Conservation (phyloP, 2,329 filamentous ascomycete species). For the Penicillium sp. region DNA sequence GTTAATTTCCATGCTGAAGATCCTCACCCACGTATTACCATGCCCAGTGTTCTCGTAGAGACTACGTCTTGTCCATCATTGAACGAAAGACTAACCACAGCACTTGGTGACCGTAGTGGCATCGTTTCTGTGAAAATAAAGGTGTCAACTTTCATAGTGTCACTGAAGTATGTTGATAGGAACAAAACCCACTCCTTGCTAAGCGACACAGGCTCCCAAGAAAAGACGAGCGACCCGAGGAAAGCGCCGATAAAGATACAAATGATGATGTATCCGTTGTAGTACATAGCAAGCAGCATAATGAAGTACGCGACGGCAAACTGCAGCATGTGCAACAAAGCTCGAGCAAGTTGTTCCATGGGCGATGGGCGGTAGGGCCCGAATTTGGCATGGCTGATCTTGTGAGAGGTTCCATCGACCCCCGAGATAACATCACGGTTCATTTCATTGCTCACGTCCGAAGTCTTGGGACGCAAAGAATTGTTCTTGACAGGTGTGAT, state of each 20-base stretch:
- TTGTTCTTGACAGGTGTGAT: neutral
- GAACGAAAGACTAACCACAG: constrained; percentile 10
- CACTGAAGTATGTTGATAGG: neutral
- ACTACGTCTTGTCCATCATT: neutral
- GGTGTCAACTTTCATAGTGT: neutral
- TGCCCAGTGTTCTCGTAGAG: neutral
- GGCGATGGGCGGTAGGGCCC: constrained; percentile 56
- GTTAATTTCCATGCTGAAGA: neutral
- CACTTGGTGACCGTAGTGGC: constrained; percentile 19
- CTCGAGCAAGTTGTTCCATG: constrained; percentile 66
- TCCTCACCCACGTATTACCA: neutral
- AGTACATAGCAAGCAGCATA: constrained; percentile 69
- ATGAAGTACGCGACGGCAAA: constrained; percentile 77
- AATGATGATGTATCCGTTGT: constrained; percentile 74
- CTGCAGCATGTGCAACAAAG: constrained; percentile 67
- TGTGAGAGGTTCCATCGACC: neutral
- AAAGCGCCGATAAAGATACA: constrained; percentile 77
- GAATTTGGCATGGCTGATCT: neutral
- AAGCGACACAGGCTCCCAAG: constrained; percentile 57
- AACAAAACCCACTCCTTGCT: constrained; percentile 11
- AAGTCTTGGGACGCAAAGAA: neutral
- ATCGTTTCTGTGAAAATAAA: constrained; percentile 11
- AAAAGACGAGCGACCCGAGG: constrained; percentile 70
- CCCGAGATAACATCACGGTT: neutral
- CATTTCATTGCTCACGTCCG: neutral